These are phyloP conservation scores for Aspergillus puulaauensis DNA, from an alignment of 2,329 filamentous ascomycete genomes.

Conservation along the genomic window DNA sequence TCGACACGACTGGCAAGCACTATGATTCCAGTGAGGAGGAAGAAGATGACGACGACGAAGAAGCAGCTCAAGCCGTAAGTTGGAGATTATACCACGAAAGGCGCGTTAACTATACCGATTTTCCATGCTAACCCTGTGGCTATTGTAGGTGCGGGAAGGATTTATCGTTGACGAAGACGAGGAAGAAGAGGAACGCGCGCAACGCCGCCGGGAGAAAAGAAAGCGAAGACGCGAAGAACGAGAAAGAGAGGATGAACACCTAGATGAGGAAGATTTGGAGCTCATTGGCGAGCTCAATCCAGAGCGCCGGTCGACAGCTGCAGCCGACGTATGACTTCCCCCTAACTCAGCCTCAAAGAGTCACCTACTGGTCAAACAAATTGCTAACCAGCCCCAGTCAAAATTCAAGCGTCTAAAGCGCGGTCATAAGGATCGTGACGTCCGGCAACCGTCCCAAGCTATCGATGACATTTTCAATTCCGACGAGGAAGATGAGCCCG, in stretches of 20 bases:
- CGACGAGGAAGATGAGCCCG: constrained; percentile 74
- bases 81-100: background rate
- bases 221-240: constrained; percentile 77
- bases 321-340: constrained; percentile 64
- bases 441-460: constrained; percentile 63
- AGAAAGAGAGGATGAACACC: constrained; percentile 75
- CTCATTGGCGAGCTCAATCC: constrained; percentile 83
- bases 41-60: constrained; percentile 87
- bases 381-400: constrained; percentile 53
- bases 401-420: constrained; percentile 97
- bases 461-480: constrained; percentile 94
- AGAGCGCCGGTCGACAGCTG: constrained; percentile 65
- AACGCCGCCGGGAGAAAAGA: constrained; percentile 63
- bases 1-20: constrained; percentile 39
- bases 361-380: constrained; percentile 1
- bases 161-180: constrained; percentile 96
- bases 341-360: background rate
- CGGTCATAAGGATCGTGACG: constrained; percentile 68
- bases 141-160: constrained; percentile 74
- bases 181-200: constrained; percentile 68
- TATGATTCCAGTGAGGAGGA: constrained; percentile 89
- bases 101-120: background rate
- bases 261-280: constrained; percentile 95
- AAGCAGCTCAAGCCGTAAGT: constrained; percentile 72
- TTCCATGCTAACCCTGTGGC: constrained; percentile 17